Evolutionary conservation across 1,284 basidiomycete species (phyloP).

Genomic region (Apiotrichum montevideense): DNA sequence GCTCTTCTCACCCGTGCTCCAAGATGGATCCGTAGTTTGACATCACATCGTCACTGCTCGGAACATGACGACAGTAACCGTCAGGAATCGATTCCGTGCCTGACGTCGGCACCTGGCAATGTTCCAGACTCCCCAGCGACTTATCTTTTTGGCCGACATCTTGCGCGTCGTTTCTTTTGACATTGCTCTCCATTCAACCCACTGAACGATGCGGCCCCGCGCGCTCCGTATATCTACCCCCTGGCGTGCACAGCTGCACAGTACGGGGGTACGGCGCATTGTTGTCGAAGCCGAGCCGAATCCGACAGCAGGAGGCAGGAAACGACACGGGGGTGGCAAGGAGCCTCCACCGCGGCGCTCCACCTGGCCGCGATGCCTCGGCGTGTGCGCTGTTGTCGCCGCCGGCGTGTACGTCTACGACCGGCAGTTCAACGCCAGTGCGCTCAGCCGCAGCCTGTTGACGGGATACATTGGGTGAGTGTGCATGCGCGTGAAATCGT

Average conservation of each 20-base stretch:
- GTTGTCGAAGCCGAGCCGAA: background rate
- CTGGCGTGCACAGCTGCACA: background rate
- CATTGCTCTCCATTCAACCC: background rate
- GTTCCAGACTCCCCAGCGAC: too few species aligned
- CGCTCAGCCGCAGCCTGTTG: conserved; percentile 58
- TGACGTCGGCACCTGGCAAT: too few species aligned
- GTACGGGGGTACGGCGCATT: background rate
- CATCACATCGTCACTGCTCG: too few species aligned
- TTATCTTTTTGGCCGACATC: too few species aligned
- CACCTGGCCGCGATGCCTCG: background rate
- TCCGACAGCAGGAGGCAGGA: background rate
- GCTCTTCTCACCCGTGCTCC: too few species aligned
- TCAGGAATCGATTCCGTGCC: too few species aligned
- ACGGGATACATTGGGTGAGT: conserved; percentile 59
- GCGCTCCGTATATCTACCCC: background rate
- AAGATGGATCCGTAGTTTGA: too few species aligned
- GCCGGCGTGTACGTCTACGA: conserved; percentile 55
- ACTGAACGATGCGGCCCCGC: background rate
- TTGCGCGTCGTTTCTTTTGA: too few species aligned
- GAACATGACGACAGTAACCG: too few species aligned
- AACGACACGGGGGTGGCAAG: background rate
- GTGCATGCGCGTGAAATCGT: conserved; percentile 32
- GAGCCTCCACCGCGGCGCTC: background rate
- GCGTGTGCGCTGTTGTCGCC: conserved; percentile 31
- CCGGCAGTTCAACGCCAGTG: conserved; percentile 60